Evolutionary conservation across 2,329 filamentous ascomycete genomes (phyloP).

Genomic region (Raffaelea albimanens): DNA sequence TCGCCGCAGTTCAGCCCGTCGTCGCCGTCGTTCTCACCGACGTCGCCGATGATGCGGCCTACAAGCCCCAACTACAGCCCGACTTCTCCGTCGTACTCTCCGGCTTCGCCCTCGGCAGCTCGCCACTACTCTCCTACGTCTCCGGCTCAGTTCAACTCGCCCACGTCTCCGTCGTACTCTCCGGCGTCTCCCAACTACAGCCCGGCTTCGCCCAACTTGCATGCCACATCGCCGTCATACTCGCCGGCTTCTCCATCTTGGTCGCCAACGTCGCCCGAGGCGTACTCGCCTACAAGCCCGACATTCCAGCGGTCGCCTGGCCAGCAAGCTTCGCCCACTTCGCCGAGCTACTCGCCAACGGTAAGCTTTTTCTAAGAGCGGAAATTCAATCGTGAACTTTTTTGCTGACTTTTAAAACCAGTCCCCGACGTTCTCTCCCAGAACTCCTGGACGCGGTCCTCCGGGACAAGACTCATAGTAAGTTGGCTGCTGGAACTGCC

Average conservation of each 20-base stretch:
- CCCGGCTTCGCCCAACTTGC: slow-evolving; percentile 53
- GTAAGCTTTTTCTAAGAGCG: too few species aligned
- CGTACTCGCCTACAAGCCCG: slow-evolving; percentile 56
- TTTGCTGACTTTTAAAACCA: too few species aligned
- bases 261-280: slow-evolving; percentile 62
- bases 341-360: slow-evolving; percentile 64
- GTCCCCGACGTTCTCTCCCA: slow-evolving; percentile 37
- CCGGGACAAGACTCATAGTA: slow-evolving; percentile 31
- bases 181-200: slow-evolving; percentile 64
- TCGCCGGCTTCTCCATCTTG: slow-evolving; percentile 66
- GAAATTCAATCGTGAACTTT: slow-evolving; percentile 4
- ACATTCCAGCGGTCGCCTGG: slow-evolving; percentile 47
- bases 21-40: slow-evolving; percentile 55
- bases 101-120: slow-evolving; percentile 47
- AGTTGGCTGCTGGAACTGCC: slow-evolving; percentile 14
- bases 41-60: slow-evolving; percentile 48
- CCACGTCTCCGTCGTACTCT: slow-evolving; percentile 64
- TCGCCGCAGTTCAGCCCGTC: slow-evolving; percentile 56
- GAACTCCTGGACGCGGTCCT: slow-evolving; percentile 27
- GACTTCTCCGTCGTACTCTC: slow-evolving; percentile 56
- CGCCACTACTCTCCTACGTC: slow-evolving; percentile 60
- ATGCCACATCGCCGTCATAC: slow-evolving; percentile 50
- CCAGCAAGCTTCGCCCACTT: slow-evolving; percentile 51
- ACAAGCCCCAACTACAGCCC: slow-evolving; percentile 54
- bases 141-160: slow-evolving; percentile 62